Conservation (phyloP, 2,329 filamentous ascomycete genomes). For the Paracorniculantispora psalliotae region DNA sequence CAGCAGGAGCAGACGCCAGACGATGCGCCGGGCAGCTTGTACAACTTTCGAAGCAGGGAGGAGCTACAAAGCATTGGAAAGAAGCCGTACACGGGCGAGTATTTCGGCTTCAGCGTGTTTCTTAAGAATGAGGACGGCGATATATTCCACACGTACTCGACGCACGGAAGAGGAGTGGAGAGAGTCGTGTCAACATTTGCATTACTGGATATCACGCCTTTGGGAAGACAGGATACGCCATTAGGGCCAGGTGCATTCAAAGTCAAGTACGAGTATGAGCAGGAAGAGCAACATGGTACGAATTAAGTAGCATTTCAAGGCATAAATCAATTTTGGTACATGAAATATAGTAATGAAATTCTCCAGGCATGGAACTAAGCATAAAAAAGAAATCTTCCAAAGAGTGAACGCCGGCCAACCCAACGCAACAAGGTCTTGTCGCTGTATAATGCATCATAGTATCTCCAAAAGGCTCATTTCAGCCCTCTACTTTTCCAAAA, state of each 20-base stretch:
- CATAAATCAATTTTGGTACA: neutral
- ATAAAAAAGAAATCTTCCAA: neutral
- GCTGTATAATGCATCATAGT: neutral
- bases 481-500: conserved; percentile 34
- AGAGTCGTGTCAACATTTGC: conserved; percentile 26
- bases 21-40: conserved; percentile 20
- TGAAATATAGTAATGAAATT: neutral
- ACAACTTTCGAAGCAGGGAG: conserved; percentile 23
- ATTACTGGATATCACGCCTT: conserved; percentile 30
- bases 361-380: neutral
- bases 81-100: conserved; percentile 26
- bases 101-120: conserved; percentile 34
- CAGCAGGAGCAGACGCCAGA: conserved; percentile 10
- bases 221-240: conserved; percentile 27
- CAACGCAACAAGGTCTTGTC: neutral
- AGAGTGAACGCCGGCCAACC: conserved; percentile 8
- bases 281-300: neutral
- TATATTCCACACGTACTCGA: conserved; percentile 35
- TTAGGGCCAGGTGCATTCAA: conserved; percentile 24
- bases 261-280: conserved; percentile 22
- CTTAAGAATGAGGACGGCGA: conserved; percentile 21
- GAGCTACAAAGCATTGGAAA: conserved; percentile 25
- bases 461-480: neutral
- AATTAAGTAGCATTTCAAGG: no score
- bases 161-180: conserved; percentile 29